Evolutionary conservation across 2,329 filamentous ascomycete genomes (phyloP), one percentile per base, ranked within the genome.

Genomic region (Alternaria ethzedia): DNA sequence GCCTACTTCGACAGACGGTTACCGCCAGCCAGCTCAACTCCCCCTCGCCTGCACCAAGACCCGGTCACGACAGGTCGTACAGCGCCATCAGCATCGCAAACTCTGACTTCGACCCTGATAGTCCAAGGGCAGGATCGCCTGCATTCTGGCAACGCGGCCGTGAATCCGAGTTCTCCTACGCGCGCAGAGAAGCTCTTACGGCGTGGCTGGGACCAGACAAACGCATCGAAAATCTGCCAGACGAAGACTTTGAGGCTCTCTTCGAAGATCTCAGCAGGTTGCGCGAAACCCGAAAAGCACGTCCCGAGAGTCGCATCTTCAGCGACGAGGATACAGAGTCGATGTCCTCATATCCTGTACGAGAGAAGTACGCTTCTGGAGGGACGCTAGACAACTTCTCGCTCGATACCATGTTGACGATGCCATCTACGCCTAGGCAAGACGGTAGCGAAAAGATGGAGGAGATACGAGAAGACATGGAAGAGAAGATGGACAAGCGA

Each of bases 311-410:
- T 65, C 80, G 84, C 17, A 72, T 89, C 6, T 82, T 86, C 52
- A 82, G 81, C 13, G 92, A 95, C 59, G 95, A 97, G 60, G 59
- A 98, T 77, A 89, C 90, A 57, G 96, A 99, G 70, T 97, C 95
- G 0, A 88, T 91, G 51, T 91, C 90, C 26, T 97, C 95, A 0
- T 97, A 94, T 75, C 91, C 93, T 2, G 85, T 94, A 28, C 87
- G 96, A 55, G 96, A 99, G 72, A 98, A 98, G 76, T 98, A 98
- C 80, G 88, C 97, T 83, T 97, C 94, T 3, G 96, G 91, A 59
- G 95, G 95, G 2, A 97, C 95, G 0, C 86, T 98, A 57, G 96
- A 99, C 81, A 97, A 97, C 77, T 96, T 97, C 74, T 98, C 95
- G 2, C 85, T 99, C 15, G 96, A 99, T 77, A 99, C 96, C 2